phyloP scores from a whole-genome alignment of 257 asterid genomes.

The Cruciata laevipes region DNA sequence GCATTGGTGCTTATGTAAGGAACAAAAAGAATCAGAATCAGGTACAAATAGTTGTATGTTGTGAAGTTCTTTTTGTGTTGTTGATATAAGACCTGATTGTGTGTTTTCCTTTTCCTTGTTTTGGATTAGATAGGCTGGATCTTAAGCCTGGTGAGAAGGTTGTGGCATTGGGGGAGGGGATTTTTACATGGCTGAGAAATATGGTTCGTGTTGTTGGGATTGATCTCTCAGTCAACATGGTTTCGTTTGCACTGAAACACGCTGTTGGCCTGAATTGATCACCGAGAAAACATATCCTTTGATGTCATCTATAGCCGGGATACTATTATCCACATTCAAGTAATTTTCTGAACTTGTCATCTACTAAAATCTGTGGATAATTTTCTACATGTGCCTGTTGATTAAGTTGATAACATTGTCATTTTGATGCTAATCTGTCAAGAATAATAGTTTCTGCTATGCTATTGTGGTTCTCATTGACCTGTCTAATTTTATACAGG shows the following conservation, averaged over 20 bases:
- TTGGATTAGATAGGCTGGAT: conserved; percentile 55
- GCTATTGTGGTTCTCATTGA: too few species aligned
- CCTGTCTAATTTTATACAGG: too few species aligned
- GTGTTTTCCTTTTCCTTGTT: conserved; percentile 11
- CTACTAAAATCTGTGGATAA: background rate
- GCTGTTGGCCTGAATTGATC: conserved; percentile 75
- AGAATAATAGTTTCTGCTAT: background rate
- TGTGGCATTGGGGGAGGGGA: conserved; percentile 99
- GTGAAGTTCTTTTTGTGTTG: background rate
- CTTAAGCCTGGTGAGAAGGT: conserved; percentile 91
- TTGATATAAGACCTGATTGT: background rate
- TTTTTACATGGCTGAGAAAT: conserved; percentile 87
- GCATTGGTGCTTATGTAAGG: conserved; percentile 87
- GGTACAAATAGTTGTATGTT: conserved; percentile 38
- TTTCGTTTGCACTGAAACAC: conserved; percentile 85
- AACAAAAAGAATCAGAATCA: conserved; percentile 91
- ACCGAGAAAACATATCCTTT: conserved; percentile 82
- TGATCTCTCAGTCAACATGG: conserved; percentile 89
- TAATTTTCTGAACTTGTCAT: conserved; percentile 19
- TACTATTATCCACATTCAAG: conserved; percentile 92
- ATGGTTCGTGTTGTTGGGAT: conserved; percentile 89
- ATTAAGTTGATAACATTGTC: background rate
- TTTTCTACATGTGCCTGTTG: background rate
- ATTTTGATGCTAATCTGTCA: too few species aligned
- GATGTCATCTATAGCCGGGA: conserved; percentile 95